A percentile compares a stretch with the other conserved stretches of the same genome.
Evolutionary conservation across 192 early-diverging fungal genomes (phyloP).

Genomic region (Ambispora gerdemannii): DNA sequence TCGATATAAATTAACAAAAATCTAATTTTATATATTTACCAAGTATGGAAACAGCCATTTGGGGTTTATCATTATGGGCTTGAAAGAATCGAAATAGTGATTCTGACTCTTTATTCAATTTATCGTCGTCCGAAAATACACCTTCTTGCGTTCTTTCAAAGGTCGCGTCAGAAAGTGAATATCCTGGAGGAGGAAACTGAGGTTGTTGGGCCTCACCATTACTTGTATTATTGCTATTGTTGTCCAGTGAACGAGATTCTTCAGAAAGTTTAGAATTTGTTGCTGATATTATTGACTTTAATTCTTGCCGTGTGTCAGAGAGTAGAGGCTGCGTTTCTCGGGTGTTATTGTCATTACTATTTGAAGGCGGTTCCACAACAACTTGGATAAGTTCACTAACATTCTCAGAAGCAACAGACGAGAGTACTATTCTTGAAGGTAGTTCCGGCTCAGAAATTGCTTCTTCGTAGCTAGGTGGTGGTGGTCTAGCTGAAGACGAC

Average conservation of each 20-base stretch:
- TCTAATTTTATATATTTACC: background rate
- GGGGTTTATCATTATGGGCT: slow-evolving; percentile 38
- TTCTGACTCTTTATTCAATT: background rate
- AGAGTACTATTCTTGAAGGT: background rate
- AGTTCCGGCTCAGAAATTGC: background rate
- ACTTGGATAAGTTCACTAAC: background rate
- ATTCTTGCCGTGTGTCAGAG: no score
- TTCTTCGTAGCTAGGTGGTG: slow-evolving; percentile 4
- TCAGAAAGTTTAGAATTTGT: background rate
- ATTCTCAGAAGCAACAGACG: background rate
- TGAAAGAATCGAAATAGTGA: slow-evolving; percentile 36
- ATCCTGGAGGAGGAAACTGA: background rate
- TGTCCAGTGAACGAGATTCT: background rate
- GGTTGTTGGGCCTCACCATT: background rate
- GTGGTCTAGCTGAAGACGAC: background rate
- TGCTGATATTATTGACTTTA: background rate
- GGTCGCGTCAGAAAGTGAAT: background rate
- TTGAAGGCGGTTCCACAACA: background rate
- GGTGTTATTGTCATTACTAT: background rate
- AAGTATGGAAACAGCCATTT: slow-evolving; percentile 39
- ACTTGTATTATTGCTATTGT: background rate
- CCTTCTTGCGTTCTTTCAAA: background rate
- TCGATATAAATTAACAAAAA: background rate
- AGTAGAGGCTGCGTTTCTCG: background rate
- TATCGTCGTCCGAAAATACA: background rate